A percentile compares a stretch with the other conserved stretches of the same genome.
Evolutionary conservation across 352 stramenopile species (phyloP).

Genomic region (Hyaloperonospora brassicae): DNA sequence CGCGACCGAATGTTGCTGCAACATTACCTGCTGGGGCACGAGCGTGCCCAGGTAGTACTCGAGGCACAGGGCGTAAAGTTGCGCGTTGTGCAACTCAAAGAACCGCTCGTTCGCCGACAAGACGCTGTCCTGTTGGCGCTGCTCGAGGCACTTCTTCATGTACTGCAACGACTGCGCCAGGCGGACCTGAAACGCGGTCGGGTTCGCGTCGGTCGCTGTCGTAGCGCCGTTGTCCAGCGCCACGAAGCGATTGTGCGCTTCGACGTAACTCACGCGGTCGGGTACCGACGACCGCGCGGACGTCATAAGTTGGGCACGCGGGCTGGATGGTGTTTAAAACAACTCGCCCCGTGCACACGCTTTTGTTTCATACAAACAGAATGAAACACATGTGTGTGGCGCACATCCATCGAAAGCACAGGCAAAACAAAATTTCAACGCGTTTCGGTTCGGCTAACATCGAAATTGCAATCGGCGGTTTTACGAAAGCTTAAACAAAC

Average conservation of each 20-base stretch:
- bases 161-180: constrained; percentile 17
- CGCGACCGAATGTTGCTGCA: constrained; percentile 26
- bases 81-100: constrained; percentile 71
- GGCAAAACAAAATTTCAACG: no score
- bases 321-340: no score
- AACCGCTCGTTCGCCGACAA: constrained; percentile 68
- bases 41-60: constrained; percentile 80
- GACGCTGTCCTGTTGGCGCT: constrained; percentile 56
- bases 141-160: constrained; percentile 33
- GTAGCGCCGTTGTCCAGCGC: constrained; percentile 13
- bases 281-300: constrained; percentile 1
- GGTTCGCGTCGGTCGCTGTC: constrained; percentile 17
- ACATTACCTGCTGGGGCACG: constrained; percentile 66
- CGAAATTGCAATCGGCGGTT: no score
- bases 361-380: no score
- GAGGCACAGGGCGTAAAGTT: constrained; percentile 76
- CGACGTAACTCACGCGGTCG: constrained; percentile 27
- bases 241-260: constrained; percentile 24
- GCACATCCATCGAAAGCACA: no score
- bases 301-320: background rate
- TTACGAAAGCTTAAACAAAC: no score
- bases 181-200: constrained; percentile 22
- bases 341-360: no score
- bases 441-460: no score
- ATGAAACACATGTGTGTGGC: no score